Conservation (phyloP, 1,284 basidiomycete species). For the Singerocomus rubriflavus region DNA sequence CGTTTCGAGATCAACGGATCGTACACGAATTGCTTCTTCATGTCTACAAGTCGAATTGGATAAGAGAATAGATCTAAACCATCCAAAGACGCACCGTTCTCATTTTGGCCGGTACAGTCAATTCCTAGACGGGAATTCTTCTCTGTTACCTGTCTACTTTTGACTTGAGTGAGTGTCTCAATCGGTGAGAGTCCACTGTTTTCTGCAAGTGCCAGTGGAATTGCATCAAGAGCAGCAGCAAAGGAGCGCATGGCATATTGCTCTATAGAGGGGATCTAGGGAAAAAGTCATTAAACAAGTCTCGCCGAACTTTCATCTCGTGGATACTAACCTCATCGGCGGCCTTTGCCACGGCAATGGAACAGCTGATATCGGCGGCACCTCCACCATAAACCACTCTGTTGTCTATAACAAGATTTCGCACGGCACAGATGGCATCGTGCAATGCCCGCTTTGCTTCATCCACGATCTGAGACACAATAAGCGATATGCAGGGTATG, state of each 20-base stretch:
- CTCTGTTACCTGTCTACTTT: constrained; percentile 91
- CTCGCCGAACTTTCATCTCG: background rate
- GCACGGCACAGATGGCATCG: constrained; percentile 96
- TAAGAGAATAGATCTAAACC: background rate
- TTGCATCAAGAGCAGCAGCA: constrained; percentile 87
- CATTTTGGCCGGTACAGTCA: constrained; percentile 85
- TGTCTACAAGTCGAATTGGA: constrained; percentile 57
- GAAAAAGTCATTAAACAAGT: background rate
- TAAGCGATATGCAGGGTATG: background rate
- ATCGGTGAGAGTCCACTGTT: constrained; percentile 97
- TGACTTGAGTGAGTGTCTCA: constrained; percentile 92
- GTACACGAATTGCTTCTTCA: constrained; percentile 97
- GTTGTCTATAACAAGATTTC: constrained; percentile 94
- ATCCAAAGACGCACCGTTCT: constrained; percentile 68
- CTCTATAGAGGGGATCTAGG: constrained; percentile 90
- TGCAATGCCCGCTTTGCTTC: constrained; percentile 97
- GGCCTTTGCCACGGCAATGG: constrained; percentile 89
- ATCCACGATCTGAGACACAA: constrained; percentile 79
- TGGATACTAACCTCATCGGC: constrained; percentile 78
- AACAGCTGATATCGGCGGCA: constrained; percentile 94
- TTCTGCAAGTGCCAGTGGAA: constrained; percentile 95
- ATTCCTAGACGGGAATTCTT: constrained; percentile 85
- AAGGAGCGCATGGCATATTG: constrained; percentile 99
- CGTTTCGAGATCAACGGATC: constrained; percentile 97
- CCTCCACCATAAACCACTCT: constrained; percentile 98